Base-by-base conservation (phyloP, 805 yeast genomes). In the Saccharomycopsis fibuligera region DNA sequence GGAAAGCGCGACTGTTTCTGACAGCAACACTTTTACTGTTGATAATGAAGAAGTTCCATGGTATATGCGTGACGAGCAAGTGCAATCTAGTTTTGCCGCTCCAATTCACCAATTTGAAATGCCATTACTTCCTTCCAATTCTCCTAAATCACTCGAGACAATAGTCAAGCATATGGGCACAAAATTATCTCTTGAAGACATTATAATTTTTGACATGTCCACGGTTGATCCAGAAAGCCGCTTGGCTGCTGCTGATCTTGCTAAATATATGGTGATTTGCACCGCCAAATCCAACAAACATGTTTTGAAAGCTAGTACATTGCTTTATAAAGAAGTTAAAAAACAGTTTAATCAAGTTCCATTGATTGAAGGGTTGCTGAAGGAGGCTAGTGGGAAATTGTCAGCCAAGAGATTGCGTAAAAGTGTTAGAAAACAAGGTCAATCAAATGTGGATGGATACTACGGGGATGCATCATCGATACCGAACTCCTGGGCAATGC, bases 241-340 rank as follows among this genome's bases (percentile, higher is more conserved):
- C 16, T 70, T 68, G 22, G 68, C 73, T 6, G 65, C 74, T 1
- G 58, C 68, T 53, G 63, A 68, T 31, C 48, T 57, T 21, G 67
- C 74, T 8, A 69, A 73, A 48, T 72, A 75, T 49, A 74, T 81
- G 73, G 66, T 91, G 4, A 66, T 91, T 0, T 76, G 82, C 17
- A 77, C 93, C 0, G 96, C 95, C 3, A 83, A 81, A 61, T 79
- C 90, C 27, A 76, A 79, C 35, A 81, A 76, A 53, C 98, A 90
- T 65, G 66, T 88, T 21, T 79, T 75, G 55, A 82, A 80, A 53
- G 88, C 95, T 1, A 78, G 85, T 2, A 66, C 67, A 14, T 81
- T 79, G 55, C 65, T 89, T 35, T 68, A 76, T 44, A 69, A 70
- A 24, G 70, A 70, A 60, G 60, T 88, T 37, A 90, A 90, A 60